Evolutionary conservation across 805 yeast genomes (phyloP).

Genomic region (Wickerhamiella allomyrinae): DNA sequence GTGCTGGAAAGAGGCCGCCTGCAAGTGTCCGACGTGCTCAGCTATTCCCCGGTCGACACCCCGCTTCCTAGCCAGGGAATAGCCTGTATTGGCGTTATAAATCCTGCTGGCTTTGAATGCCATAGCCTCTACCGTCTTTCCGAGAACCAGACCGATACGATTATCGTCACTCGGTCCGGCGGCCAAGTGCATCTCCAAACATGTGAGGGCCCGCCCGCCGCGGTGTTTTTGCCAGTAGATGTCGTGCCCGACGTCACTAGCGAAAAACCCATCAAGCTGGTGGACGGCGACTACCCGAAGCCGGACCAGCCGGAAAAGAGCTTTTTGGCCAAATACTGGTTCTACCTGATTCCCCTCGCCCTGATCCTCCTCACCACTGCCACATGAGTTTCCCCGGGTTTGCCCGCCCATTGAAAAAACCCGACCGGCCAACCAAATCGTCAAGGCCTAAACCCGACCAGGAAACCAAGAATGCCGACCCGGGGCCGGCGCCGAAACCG

Average conservation of each 20-base stretch:
- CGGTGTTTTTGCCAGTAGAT: constrained; percentile 2
- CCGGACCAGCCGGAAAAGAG: constrained; percentile 7
- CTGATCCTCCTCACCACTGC: constrained; percentile 2
- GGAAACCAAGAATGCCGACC: no score
- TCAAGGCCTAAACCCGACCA: no score
- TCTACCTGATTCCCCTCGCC: constrained; percentile 7
- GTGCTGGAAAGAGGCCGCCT: not conserved
- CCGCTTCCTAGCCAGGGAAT: constrained; percentile 4
- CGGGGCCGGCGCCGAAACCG: no score
- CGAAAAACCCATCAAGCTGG: constrained; percentile 1
- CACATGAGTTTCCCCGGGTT: constrained; percentile 4
- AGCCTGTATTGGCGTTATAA: constrained; percentile 8
- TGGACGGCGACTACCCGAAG: constrained; percentile 19
- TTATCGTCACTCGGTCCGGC: constrained; percentile 3
- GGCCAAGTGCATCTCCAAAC: constrained; percentile 6
- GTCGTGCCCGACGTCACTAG: not conserved
- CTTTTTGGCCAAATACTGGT: constrained; percentile 13
- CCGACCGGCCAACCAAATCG: no score
- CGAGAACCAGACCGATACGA: constrained; percentile 1
- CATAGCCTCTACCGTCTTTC: constrained; percentile 5
- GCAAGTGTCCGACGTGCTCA: not conserved
- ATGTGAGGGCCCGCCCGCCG: constrained; percentile 15
- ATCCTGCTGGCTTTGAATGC: constrained; percentile 6
- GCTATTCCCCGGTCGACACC: not conserved
- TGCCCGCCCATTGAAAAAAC: not conserved